A percentile compares a stretch with the other conserved stretches of the same genome.
These are phyloP conservation scores for Nicotiana undulata DNA, from an alignment of 257 asterid genomes.

Conservation along the genomic window DNA sequence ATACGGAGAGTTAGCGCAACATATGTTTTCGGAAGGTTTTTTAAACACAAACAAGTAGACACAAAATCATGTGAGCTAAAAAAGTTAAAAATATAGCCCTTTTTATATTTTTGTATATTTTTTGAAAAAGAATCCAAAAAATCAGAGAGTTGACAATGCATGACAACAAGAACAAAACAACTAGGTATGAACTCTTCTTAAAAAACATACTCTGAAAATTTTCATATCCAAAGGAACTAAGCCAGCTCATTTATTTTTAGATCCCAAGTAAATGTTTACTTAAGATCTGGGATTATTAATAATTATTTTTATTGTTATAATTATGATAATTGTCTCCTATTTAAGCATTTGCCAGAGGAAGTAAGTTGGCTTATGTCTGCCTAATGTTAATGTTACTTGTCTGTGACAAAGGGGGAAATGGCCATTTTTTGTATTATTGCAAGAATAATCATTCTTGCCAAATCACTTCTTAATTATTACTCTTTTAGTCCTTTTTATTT, in stretches of 20 bases:
- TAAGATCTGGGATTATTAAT: constrained; percentile 10
- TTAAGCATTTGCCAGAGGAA: constrained; percentile 19
- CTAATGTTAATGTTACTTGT: constrained; percentile 24
- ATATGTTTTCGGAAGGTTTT: neutral
- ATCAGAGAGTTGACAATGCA: constrained; percentile 10
- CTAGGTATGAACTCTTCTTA: neutral
- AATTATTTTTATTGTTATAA: neutral
- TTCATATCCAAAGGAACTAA: constrained; percentile 1
- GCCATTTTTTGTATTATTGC: neutral
- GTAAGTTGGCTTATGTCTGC: constrained; percentile 31
- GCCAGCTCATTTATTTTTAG: constrained; percentile 13
- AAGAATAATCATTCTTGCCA: neutral
- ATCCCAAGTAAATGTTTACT: constrained; percentile 14
- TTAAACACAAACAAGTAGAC: constrained; percentile 8
- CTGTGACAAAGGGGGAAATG: constrained; percentile 10
- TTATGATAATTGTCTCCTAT: constrained; percentile 18
- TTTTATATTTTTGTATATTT: neutral
- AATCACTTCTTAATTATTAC: neutral
- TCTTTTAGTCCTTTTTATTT: too few relatives aligned
- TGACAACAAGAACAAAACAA: constrained; percentile 18
- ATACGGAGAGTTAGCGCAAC: too few relatives aligned
- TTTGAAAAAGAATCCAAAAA: constrained; percentile 4
- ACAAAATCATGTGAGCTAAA: constrained; percentile 21
- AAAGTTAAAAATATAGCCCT: neutral
- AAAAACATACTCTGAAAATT: neutral